Evolutionary conservation across 495 filamentous ascomycete genomes (phyloP), one percentile per base, ranked within the genome.

Genomic region (Penicillium verhagenii): DNA sequence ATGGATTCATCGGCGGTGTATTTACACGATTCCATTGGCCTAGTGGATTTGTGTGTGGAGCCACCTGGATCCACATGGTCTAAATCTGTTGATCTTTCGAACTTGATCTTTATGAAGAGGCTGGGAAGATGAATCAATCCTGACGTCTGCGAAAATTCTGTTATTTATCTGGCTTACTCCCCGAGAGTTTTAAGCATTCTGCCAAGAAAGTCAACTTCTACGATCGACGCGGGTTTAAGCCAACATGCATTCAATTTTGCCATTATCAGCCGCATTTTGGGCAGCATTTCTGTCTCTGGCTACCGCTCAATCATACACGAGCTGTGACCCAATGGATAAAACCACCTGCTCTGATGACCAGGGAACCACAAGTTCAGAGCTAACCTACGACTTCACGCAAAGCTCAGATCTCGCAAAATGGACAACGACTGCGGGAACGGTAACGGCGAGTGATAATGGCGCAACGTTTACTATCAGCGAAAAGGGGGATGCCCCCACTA

Each of bases 391-490:
- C 72, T 91, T 91, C 74, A 80, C 77, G 69, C 37, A 77, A 75
- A 33, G 39, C 39, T 21, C 39, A 3, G 39, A 42, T 42, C 25
- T 33, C 16, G 10, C 9, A 11, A 26, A 46, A 46, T 94, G 86
- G 81, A 84, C 78, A 50, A 80, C 78, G 38, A 84, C 80, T 14
- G 77, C 79, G 26, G 80, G 82, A 51, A 59, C 68, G 4, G 74
- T 90, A 51, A 72, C 58, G 23, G 75, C 73, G 25, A 58, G 62
- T 16, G 65, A 80, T 39, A 58, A 78, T 9, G 86, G 86, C 24
- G 87, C 85, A 31, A 80, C 79, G 52, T 90, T 95, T 77, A 88
- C 81, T 45, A 82, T 96, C 67, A 70, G 63, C 60, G 82, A 90
- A 72, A 70, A 80, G 53, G 82, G 82, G 50, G 86, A 94, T 61